These are phyloP conservation scores for Solioccasus polychromus DNA, from an alignment of 768 basidiomycete species.

Conservation along the genomic window DNA sequence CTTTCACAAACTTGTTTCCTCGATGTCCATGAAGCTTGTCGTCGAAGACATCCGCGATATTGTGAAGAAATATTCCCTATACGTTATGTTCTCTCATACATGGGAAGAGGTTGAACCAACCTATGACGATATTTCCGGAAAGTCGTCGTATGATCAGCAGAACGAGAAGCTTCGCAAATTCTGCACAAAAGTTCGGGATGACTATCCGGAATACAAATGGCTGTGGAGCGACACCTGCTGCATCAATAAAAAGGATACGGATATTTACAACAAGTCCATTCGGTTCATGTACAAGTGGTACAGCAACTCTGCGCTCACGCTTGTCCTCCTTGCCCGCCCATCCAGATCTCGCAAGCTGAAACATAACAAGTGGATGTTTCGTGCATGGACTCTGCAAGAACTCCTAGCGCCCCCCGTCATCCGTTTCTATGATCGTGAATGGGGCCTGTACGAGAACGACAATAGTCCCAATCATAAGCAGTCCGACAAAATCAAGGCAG, in stretches of 20 bases:
- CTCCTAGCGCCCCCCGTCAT: slow-evolving; percentile 10
- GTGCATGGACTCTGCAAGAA: slow-evolving; percentile 15
- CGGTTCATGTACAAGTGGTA: slow-evolving; percentile 5
- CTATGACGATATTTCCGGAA: background rate
- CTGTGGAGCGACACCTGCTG: slow-evolving; percentile 4
- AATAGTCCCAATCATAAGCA: slow-evolving; percentile 6
- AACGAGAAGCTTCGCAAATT: background rate
- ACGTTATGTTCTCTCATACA: slow-evolving; percentile 4
- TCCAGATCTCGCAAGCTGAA: slow-evolving; percentile 2
- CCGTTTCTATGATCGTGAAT: slow-evolving; percentile 9
- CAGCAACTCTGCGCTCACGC: slow-evolving; percentile 5
- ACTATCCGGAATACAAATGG: background rate
- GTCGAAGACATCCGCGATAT: no score
- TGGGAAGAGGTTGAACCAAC: background rate
- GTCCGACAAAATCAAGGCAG: background rate
- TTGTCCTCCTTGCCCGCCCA: slow-evolving; percentile 10
- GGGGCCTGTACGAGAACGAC: slow-evolving; percentile 2
- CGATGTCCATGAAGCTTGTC: no score
- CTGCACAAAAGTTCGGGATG: background rate
- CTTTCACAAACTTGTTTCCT: slow-evolving; percentile 7
- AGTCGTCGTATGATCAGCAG: background rate
- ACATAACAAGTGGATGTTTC: slow-evolving; percentile 15
- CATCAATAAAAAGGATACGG: background rate
- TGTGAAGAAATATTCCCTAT: no score
- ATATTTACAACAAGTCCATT: background rate